Conservation (phyloP, 495 filamentous ascomycete genomes). For the Endocarpon pusillum region DNA sequence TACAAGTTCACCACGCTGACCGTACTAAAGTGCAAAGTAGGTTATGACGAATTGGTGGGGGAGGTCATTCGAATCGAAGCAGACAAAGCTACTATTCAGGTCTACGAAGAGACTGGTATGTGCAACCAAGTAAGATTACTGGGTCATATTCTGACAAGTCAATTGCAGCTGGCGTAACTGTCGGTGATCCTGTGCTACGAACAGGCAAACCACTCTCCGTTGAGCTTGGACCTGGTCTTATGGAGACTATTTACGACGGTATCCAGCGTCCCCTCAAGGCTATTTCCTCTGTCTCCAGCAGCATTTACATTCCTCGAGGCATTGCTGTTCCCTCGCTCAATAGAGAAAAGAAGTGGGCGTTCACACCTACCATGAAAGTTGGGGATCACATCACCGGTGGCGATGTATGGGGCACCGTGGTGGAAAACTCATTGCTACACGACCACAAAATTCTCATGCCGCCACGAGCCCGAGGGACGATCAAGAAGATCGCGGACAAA, state of each 20-base stretch:
- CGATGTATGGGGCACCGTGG: slow-evolving; percentile 84
- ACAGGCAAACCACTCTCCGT: slow-evolving; percentile 93
- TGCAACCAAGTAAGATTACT: neutral
- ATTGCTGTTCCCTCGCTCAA: slow-evolving; percentile 78
- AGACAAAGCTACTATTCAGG: slow-evolving; percentile 93
- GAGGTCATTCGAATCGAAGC: slow-evolving; percentile 96
- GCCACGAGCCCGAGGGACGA: slow-evolving; percentile 75
- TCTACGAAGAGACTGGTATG: slow-evolving; percentile 95
- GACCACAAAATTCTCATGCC: slow-evolving; percentile 95
- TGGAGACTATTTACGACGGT: slow-evolving; percentile 99
- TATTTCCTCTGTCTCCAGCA: slow-evolving; percentile 57
- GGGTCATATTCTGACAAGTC: slow-evolving; percentile 2
- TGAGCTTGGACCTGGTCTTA: slow-evolving; percentile 88
- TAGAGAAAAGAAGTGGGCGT: slow-evolving; percentile 86
- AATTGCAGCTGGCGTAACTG: slow-evolving; percentile 67
- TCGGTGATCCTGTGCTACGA: slow-evolving; percentile 80
- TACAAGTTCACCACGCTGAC: slow-evolving; percentile 6
- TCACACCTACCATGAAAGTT: slow-evolving; percentile 75
- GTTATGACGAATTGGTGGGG: slow-evolving; percentile 75
- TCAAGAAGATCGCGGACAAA: slow-evolving; percentile 73
- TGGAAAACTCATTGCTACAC: slow-evolving; percentile 87
- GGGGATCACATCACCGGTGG: slow-evolving; percentile 94
- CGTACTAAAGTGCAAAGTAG: slow-evolving; percentile 54
- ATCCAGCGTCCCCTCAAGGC: slow-evolving; percentile 86
- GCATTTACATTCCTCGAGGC: slow-evolving; percentile 95